These are phyloP conservation scores for Calycina herbarum DNA, from an alignment of 2,329 filamentous ascomycete species.

Conservation along the genomic window DNA sequence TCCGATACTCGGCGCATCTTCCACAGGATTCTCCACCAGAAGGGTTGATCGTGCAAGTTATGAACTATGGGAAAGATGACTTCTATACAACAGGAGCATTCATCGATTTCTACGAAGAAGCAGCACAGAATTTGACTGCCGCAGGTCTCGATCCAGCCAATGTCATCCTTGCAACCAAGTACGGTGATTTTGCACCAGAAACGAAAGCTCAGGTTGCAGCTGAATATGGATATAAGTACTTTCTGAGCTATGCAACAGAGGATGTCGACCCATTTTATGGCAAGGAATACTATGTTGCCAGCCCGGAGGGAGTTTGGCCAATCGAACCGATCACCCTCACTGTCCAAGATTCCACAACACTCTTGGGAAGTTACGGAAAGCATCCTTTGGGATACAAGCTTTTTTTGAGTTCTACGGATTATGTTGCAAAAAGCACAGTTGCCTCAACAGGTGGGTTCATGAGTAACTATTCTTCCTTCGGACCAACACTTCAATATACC, in stretches of 20 bases:
- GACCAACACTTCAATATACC: constrained; percentile 20
- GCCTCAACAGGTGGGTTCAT: constrained; percentile 20
- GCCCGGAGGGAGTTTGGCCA: not conserved
- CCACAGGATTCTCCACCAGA: constrained; percentile 18
- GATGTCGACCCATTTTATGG: not conserved
- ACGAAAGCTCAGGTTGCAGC: not conserved
- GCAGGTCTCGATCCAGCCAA: not conserved
- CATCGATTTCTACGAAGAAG: not conserved
- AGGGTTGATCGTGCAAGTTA: not conserved
- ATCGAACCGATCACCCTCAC: not conserved
- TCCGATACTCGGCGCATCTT: constrained; percentile 26
- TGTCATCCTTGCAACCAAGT: not conserved
- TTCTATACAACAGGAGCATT: not conserved
- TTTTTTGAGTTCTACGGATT: constrained; percentile 14
- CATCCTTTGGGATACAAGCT: constrained; percentile 14
- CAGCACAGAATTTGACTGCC: not conserved
- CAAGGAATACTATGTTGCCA: constrained; percentile 4
- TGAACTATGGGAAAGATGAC: not conserved
- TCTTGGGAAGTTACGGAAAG: constrained; percentile 7
- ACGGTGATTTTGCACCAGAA: not conserved
- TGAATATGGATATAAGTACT: not conserved
- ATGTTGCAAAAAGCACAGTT: constrained; percentile 4
- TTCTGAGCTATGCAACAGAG: constrained; percentile 1
- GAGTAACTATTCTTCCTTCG: constrained; percentile 27
- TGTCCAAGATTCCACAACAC: not conserved